These are phyloP conservation scores for Lactifluus subvellereus DNA, from an alignment of 768 basidiomycete genomes.

Conservation along the genomic window DNA sequence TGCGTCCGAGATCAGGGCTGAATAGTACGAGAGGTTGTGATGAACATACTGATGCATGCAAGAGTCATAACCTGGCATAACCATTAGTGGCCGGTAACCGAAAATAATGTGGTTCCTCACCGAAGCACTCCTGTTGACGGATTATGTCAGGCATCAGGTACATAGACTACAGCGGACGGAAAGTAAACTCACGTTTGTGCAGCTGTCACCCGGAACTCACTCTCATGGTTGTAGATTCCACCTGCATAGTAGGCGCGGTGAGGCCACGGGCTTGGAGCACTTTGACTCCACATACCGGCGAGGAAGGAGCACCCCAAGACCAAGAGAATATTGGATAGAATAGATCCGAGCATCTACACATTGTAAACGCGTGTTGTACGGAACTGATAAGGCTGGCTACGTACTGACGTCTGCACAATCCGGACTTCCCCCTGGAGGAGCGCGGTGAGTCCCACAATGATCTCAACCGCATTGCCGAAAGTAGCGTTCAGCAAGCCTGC, in stretches of 20 bases:
- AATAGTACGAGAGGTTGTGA: neutral
- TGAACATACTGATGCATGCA: conserved; percentile 68
- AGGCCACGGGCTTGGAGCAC: neutral
- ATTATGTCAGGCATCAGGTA: conserved; percentile 6
- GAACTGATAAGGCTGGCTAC: conserved; percentile 24
- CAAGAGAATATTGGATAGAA: conserved; percentile 83
- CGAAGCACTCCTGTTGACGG: conserved; percentile 16
- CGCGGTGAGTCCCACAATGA: conserved; percentile 85
- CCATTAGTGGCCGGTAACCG: conserved; percentile 1
- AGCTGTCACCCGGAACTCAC: conserved; percentile 73
- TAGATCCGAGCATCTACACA: conserved; percentile 77
- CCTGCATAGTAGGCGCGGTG: conserved; percentile 35
- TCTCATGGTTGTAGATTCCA: conserved; percentile 60
- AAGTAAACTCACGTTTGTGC: conserved; percentile 68
- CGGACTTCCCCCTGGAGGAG: conserved; percentile 66
- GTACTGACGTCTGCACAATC: conserved; percentile 86
- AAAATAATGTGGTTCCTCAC: conserved; percentile 4
- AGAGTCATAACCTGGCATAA: conserved; percentile 68
- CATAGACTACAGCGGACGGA: neutral
- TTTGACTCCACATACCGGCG: conserved; percentile 45
- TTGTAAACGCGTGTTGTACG: conserved; percentile 2
- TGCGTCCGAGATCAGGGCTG: conserved; percentile 20
- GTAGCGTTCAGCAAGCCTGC: conserved; percentile 85
- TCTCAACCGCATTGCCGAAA: conserved; percentile 81
- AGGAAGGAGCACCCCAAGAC: conserved; percentile 90